A percentile compares a stretch with the other conserved stretches of the same genome.
Evolutionary conservation across 805 yeast genomes (phyloP).

Genomic region (Ogataea methylovora): DNA sequence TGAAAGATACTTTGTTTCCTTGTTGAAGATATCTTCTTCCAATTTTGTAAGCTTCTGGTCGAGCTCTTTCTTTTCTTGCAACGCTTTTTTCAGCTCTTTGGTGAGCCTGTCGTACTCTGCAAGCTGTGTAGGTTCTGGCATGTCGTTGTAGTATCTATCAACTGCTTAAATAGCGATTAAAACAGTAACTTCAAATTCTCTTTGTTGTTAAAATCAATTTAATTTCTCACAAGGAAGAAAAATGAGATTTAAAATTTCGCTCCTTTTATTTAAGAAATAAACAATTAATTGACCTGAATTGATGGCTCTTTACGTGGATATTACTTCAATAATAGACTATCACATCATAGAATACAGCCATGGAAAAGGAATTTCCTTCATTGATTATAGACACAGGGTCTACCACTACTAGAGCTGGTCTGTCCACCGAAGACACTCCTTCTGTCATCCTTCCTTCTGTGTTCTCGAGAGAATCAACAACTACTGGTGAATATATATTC

Average conservation of each 20-base stretch:
- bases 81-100: conserved; percentile 55
- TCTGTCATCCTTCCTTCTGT: conserved; percentile 48
- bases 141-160: neutral
- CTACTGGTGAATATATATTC: conserved; percentile 16
- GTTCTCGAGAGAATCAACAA: conserved; percentile 34
- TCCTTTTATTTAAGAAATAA: no score
- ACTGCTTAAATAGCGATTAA: neutral
- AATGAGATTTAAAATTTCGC: neutral
- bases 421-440: conserved; percentile 60
- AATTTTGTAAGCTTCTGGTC: conserved; percentile 54
- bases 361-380: conserved; percentile 40
- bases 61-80: conserved; percentile 54
- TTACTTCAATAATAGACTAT: neutral
- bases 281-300: no score
- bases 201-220: neutral
- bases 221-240: neutral
- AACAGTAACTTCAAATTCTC: neutral
- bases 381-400: conserved; percentile 68
- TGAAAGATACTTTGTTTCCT: conserved; percentile 70
- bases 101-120: conserved; percentile 61
- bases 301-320: no score
- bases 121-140: conserved; percentile 16
- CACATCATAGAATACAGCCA: conserved; percentile 3
- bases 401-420: conserved; percentile 59
- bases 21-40: conserved; percentile 74